Percentiles rank a stretch among this genome's conserved stretches.
Conservation (phyloP, 495 filamentous ascomycete species). For the Penicillium parvum region DNA sequence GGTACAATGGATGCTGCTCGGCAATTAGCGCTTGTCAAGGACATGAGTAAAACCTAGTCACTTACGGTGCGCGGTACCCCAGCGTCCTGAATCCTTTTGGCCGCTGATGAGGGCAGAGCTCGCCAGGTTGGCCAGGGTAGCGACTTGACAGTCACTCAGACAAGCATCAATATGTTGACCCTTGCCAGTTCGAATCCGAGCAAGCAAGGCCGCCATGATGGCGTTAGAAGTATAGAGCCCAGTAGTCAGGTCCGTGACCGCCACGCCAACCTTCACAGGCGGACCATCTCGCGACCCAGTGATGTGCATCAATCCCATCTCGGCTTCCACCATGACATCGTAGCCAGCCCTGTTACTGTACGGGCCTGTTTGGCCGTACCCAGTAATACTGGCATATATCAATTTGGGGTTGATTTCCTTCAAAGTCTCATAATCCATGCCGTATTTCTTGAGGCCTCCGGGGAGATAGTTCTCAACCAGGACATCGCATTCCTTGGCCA, state of each 20-base stretch:
- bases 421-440: constrained; percentile 78
- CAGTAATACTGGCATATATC: constrained; percentile 67
- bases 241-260: constrained; percentile 93
- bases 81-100: constrained; percentile 78
- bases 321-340: constrained; percentile 99
- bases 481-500: constrained; percentile 82
- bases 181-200: constrained; percentile 59
- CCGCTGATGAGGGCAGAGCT: constrained; percentile 89
- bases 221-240: constrained; percentile 96
- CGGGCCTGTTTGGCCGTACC: constrained; percentile 88
- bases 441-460: constrained; percentile 84
- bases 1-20: constrained; percentile 84
- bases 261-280: constrained; percentile 95
- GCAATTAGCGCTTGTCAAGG: constrained; percentile 8
- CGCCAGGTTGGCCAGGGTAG: constrained; percentile 87
- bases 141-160: constrained; percentile 90
- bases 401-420: constrained; percentile 70
- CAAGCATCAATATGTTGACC: constrained; percentile 93
- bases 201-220: constrained; percentile 89
- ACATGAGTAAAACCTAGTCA: constrained; percentile 5
- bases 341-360: constrained; percentile 88
- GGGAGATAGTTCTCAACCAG: constrained; percentile 97
- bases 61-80: constrained; percentile 94
- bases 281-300: constrained; percentile 83
- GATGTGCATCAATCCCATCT: constrained; percentile 98